Conservation (phyloP, 2,329 filamentous ascomycete genomes). For the Podosphaera fusca region DNA sequence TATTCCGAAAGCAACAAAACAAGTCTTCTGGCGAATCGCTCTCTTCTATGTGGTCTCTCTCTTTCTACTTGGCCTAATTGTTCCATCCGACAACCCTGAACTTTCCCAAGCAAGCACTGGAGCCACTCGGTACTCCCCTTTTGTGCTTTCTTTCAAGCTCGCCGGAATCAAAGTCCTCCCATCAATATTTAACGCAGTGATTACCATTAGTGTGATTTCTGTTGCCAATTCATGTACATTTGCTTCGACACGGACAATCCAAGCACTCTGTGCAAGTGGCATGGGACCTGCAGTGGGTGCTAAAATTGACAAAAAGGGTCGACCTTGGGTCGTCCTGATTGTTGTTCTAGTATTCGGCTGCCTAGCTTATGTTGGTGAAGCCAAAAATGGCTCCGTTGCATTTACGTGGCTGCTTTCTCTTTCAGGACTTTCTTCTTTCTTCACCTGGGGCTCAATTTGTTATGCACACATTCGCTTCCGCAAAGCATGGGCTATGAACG, state of each 20-base stretch:
- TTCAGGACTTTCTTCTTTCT: constrained; percentile 49
- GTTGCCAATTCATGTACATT: constrained; percentile 87
- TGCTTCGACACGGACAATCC: constrained; percentile 71
- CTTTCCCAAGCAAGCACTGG: constrained; percentile 35
- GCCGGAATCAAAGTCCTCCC: constrained; percentile 63
- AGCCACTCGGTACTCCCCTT: constrained; percentile 52
- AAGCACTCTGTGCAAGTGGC: constrained; percentile 67
- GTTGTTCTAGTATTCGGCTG: constrained; percentile 31
- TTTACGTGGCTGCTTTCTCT: constrained; percentile 48
- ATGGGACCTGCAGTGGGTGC: constrained; percentile 56
- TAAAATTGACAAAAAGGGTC: constrained; percentile 63
- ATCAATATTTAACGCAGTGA: constrained; percentile 81
- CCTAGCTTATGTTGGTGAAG: constrained; percentile 32
- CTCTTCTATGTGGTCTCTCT: constrained; percentile 70
- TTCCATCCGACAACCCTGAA: constrained; percentile 43
- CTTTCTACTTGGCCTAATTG: constrained; percentile 59
- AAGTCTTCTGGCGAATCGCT: constrained; percentile 85
- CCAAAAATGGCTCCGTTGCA: constrained; percentile 20
- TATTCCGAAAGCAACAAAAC: constrained; percentile 69
- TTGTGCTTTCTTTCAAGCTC: constrained; percentile 75
- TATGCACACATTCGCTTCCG: constrained; percentile 43
- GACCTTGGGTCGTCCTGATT: constrained; percentile 35
- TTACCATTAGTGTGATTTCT: constrained; percentile 71
- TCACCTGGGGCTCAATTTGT: constrained; percentile 52
- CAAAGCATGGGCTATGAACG: constrained; percentile 33